Base-by-base conservation (phyloP, 768 basidiomycete species). In the Russula virescens region DNA sequence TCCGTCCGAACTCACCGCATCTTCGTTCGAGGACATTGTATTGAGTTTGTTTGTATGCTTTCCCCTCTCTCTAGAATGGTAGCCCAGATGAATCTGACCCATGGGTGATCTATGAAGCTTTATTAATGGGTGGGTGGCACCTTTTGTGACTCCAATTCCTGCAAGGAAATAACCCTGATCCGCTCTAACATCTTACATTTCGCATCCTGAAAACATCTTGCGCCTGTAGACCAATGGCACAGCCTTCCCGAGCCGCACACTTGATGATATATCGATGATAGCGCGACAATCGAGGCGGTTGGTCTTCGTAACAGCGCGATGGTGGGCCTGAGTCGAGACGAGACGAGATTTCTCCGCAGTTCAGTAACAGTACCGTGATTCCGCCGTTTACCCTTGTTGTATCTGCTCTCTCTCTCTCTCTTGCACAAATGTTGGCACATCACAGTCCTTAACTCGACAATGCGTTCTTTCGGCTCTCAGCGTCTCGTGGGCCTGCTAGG, bases 31-130 rank as follows among this genome's bases (percentile, higher is more conserved):
- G 31, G 10, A 7, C 5, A 19, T 43, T 43, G 18, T 11, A 11
- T 18, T 43, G 18, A 43, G n/a, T 38, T 5, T 38, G 10, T 11
- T 11, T 38, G 2, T 2, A 2, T 38, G 8, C 13, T 38, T 11
- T 38, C 13, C n/a, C n/a, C 10, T 38, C 35, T 45, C 31, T 26
- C 16, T 26, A 91, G 91, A 69, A 82, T 95, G 71, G 86, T 90
- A 4, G 85, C 83, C 48, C 79, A 90, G 57, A 91, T 96, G 88
- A 98, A 98, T 73, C 76, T 93, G 63, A 88, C 87, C 2, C 94
- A 98, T 97, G 2, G 80, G 82, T 19, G 93, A 97, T 71, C 80
- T 97, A 55, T 78, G 93, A 62, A 84, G 79, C 68, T 94, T 92
- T 70, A 93, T 98, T 77, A 89, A 94, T 68, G 89, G 89, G 92